Evolutionary conservation across 257 asterid genomes (phyloP).

Genomic region (Lycium barbarum): DNA sequence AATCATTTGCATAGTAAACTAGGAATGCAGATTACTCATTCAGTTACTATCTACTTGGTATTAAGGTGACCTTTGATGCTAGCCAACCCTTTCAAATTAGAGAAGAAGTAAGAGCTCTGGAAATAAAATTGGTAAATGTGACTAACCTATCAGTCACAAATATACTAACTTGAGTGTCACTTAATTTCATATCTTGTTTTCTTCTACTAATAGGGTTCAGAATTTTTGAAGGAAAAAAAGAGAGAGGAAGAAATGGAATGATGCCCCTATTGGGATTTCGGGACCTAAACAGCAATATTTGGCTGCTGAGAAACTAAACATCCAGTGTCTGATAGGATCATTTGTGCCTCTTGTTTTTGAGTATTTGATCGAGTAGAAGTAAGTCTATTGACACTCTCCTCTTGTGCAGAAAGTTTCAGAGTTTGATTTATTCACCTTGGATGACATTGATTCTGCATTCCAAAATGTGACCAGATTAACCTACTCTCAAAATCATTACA

Average conservation of each 20-base stretch:
- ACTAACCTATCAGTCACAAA: neutral
- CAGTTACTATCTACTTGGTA: neutral
- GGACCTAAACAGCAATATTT: neutral
- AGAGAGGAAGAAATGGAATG: neutral
- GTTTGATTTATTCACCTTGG: conserved; percentile 91
- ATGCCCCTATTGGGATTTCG: neutral
- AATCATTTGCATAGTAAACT: conserved; percentile 18
- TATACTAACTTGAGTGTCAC: conserved; percentile 1
- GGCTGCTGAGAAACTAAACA: conserved; percentile 2
- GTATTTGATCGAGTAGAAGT: conserved; percentile 20
- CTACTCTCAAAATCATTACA: conserved; percentile 86
- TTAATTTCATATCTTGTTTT: neutral
- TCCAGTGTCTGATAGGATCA: neutral
- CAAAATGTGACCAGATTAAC: conserved; percentile 86
- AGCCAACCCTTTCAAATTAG: conserved; percentile 23
- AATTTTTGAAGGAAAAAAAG: neutral
- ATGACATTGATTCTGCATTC: conserved; percentile 89
- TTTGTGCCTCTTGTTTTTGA: conserved; percentile 13
- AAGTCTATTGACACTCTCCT: conserved; percentile 22
- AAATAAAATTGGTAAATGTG: conserved; percentile 4
- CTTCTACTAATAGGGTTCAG: conserved; percentile 2
- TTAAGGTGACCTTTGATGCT: neutral
- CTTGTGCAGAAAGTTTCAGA: conserved; percentile 93
- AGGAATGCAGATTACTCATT: neutral
- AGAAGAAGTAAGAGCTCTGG: neutral